Percentiles rank a stretch among this genome's conserved stretches.
phyloP scores from a whole-genome alignment of 768 basidiomycete species.

The Omphalotus guepiniiformis region DNA sequence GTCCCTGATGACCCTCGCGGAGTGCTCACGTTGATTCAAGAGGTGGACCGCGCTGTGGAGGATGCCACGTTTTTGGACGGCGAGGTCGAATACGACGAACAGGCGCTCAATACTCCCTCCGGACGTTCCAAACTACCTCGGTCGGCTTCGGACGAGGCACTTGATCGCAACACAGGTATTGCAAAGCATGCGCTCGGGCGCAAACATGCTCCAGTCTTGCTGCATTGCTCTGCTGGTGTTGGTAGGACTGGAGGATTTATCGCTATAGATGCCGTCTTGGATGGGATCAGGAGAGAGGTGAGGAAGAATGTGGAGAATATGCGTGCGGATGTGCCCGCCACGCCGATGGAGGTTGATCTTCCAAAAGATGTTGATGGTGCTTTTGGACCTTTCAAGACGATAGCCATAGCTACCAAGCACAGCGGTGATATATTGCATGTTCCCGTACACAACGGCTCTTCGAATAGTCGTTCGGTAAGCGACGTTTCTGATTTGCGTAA shows the following conservation, averaged over 20 bases:
- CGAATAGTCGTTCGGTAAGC: no score
- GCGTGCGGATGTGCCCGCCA: no score
- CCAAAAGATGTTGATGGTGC: neutral
- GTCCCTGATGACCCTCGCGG: constrained; percentile 82
- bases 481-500: no score
- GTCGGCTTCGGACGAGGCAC: constrained; percentile 9
- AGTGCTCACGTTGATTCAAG: constrained; percentile 67
- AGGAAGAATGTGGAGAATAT: constrained; percentile 17
- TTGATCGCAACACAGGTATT: constrained; percentile 56
- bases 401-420: constrained; percentile 8
- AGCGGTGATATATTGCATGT: constrained; percentile 8
- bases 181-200: constrained; percentile 45
- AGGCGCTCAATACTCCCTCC: neutral
- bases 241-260: constrained; percentile 95
- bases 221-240: constrained; percentile 94
- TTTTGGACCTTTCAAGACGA: neutral
- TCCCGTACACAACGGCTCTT: constrained; percentile 4
- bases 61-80: constrained; percentile 18
- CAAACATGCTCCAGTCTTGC: constrained; percentile 54
- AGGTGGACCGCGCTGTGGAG: constrained; percentile 49
- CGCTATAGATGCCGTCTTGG: constrained; percentile 81
- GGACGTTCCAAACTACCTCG: constrained; percentile 1
- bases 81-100: constrained; percentile 1
- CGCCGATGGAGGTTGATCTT: no score
- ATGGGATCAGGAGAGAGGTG: constrained; percentile 64